phyloP scores from a whole-genome alignment of 1,284 basidiomycete genomes.

The Hymenochaete sp. region DNA sequence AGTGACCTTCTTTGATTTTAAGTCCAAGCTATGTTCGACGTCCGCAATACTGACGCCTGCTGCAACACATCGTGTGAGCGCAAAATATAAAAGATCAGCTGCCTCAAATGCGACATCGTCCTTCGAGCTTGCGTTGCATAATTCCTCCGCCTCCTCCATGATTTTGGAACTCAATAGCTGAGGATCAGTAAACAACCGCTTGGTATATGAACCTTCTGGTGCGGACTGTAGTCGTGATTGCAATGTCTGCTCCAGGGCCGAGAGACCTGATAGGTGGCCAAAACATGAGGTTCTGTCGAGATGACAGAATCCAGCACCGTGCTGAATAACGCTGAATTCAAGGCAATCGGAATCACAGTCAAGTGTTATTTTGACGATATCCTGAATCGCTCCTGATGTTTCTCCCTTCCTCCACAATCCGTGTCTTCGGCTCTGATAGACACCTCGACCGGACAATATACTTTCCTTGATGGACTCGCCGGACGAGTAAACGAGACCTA shows the following conservation, averaged over 20 bases:
- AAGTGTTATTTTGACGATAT: conserved; percentile 72
- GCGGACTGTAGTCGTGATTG: conserved; percentile 65
- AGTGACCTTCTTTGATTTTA: conserved; percentile 82
- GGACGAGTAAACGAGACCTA: conserved; percentile 98
- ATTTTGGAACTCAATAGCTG: conserved; percentile 86
- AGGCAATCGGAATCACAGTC: conserved; percentile 95
- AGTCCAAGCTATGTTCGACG: conserved; percentile 79
- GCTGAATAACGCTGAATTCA: conserved; percentile 88
- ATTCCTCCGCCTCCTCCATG: conserved; percentile 96
- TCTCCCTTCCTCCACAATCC: conserved; percentile 97
- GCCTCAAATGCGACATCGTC: conserved; percentile 94
- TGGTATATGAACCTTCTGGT: conserved; percentile 90
- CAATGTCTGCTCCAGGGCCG: conserved; percentile 79
- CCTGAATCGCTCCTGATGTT: conserved; percentile 90
- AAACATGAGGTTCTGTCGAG: conserved; percentile 84
- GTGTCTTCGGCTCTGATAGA: conserved; percentile 95
- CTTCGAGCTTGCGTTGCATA: conserved; percentile 75
- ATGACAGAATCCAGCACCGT: conserved; percentile 92
- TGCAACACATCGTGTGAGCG: conserved; percentile 79
- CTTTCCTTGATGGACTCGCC: conserved; percentile 78
- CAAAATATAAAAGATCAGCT: conserved; percentile 94
- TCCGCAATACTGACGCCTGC: conserved; percentile 81
- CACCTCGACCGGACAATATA: conserved; percentile 82
- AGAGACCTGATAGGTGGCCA: conserved; percentile 66
- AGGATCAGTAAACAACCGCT: conserved; percentile 78